A percentile compares a stretch with the other conserved stretches of the same genome.
phyloP scores from a whole-genome alignment of 1,139 yeast genomes.

The Lizanozyma gosingica region DNA sequence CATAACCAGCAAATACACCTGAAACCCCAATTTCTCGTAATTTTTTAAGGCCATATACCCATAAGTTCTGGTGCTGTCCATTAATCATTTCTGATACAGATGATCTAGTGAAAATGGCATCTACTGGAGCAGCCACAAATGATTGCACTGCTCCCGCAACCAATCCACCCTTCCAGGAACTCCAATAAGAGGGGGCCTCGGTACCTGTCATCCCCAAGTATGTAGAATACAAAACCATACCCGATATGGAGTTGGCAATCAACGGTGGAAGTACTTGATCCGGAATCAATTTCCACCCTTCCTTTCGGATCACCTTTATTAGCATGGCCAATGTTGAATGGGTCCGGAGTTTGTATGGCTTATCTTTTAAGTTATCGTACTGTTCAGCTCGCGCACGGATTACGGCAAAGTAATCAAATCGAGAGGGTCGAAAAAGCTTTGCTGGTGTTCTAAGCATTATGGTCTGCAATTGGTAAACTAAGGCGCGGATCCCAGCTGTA shows the following conservation, averaged over 20 bases:
- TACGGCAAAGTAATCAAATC: conserved; percentile 70
- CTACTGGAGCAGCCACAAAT: conserved; percentile 89
- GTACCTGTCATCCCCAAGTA: conserved; percentile 40
- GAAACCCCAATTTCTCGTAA: conserved; percentile 64
- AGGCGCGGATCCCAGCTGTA: conserved; percentile 78
- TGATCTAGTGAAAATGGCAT: conserved; percentile 81
- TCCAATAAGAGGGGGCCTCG: conserved; percentile 25
- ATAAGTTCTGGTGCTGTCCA: conserved; percentile 62
- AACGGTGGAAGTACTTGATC: conserved; percentile 81
- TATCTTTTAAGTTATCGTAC: conserved; percentile 37
- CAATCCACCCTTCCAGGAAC: conserved; percentile 74
- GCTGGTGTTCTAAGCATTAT: conserved; percentile 75
- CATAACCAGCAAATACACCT: conserved; percentile 88
- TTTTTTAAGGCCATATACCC: conserved; percentile 68
- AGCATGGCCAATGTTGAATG: conserved; percentile 75
- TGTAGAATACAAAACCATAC: conserved; percentile 74
- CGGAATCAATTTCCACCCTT: conserved; percentile 86
- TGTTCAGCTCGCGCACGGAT: conserved; percentile 18
- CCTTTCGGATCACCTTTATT: conserved; percentile 57
- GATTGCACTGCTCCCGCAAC: conserved; percentile 83
- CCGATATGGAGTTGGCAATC: conserved; percentile 80
- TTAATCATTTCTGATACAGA: conserved; percentile 63
- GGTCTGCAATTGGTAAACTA: conserved; percentile 70
- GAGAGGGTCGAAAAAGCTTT: conserved; percentile 79
- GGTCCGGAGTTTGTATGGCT: conserved; percentile 61